A percentile compares a stretch with the other conserved stretches of the same genome.
These are phyloP conservation scores for Coelastrella sp. DNA, from an alignment of 139 green algal species.

Conservation along the genomic window DNA sequence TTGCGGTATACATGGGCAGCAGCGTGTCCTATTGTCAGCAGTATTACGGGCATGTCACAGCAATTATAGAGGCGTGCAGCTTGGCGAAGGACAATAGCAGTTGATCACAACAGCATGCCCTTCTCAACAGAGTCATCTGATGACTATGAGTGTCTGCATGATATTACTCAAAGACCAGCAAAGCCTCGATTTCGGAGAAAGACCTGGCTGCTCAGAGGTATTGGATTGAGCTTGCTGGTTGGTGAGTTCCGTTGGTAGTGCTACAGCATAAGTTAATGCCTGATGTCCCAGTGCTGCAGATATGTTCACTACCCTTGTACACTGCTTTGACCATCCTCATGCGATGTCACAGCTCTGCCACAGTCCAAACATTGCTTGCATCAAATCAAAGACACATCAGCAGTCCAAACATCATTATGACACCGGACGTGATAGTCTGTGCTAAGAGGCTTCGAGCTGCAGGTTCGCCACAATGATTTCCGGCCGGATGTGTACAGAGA, in stretches of 20 bases:
- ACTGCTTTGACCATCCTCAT: too few species aligned
- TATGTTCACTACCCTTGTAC: too few species aligned
- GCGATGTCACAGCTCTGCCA: too few species aligned
- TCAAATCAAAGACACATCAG: too few species aligned
- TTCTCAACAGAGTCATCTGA: background rate
- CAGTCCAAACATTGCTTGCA: background rate
- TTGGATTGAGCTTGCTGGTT: constrained; percentile 17
- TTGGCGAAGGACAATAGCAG: background rate
- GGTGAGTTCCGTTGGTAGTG: background rate
- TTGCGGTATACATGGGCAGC: background rate
- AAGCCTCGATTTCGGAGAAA: constrained; percentile 17
- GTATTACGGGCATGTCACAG: background rate
- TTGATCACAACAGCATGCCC: background rate
- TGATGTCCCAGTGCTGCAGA: too few species aligned
- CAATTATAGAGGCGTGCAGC: background rate
- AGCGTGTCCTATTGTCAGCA: background rate
- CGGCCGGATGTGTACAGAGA: background rate
- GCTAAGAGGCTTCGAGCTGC: background rate
- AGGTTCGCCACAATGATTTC: background rate
- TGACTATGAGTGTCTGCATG: constrained; percentile 21
- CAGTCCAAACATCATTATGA: too few species aligned
- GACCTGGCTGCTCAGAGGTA: constrained; percentile 34
- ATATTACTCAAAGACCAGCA: background rate
- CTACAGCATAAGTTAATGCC: background rate
- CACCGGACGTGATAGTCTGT: too few species aligned